These are phyloP conservation scores for Eutypa lata DNA, from an alignment of 2,329 filamentous ascomycete species.

Conservation along the genomic window DNA sequence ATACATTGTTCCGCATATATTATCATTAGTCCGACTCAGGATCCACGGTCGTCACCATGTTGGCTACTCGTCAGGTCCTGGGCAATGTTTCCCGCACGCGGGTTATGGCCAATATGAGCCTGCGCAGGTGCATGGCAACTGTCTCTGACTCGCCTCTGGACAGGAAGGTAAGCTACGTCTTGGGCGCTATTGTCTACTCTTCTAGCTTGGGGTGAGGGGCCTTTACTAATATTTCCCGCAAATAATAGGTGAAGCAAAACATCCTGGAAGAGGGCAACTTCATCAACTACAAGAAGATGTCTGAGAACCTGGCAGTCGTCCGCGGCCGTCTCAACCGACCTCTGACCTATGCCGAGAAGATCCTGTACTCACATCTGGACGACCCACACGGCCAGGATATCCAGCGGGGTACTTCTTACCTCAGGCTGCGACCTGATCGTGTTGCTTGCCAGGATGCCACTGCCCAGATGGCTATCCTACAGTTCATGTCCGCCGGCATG, in stretches of 20 bases:
- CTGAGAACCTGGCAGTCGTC: slow-evolving; percentile 91
- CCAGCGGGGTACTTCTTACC: slow-evolving; percentile 90
- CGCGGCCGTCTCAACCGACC: slow-evolving; percentile 86
- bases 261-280: slow-evolving; percentile 94
- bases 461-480: slow-evolving; percentile 98
- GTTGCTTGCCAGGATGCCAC: slow-evolving; percentile 99
- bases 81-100: slow-evolving; percentile 59
- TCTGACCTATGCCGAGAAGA: slow-evolving; percentile 95
- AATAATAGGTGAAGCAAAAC: slow-evolving; percentile 76
- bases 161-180: slow-evolving; percentile 65
- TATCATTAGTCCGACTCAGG: slow-evolving; percentile 14
- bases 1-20: too few species aligned
- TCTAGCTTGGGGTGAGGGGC: neutral
- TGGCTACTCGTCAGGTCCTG: slow-evolving; percentile 69
- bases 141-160: slow-evolving; percentile 82
- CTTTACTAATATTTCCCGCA: slow-evolving; percentile 24
- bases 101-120: slow-evolving; percentile 54
- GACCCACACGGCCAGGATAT: slow-evolving; percentile 96
- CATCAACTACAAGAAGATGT: slow-evolving; percentile 99
- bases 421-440: slow-evolving; percentile 94
- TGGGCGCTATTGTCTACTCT: neutral
- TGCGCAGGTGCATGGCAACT: slow-evolving; percentile 74
- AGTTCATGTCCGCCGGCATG: slow-evolving; percentile 99
- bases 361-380: slow-evolving; percentile 97
- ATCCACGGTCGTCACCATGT: slow-evolving; percentile 50